Percentiles rank a stretch among this genome's conserved stretches.
Conservation (phyloP, 2,329 filamentous ascomycete species). For the Curvularia sp. region DNA sequence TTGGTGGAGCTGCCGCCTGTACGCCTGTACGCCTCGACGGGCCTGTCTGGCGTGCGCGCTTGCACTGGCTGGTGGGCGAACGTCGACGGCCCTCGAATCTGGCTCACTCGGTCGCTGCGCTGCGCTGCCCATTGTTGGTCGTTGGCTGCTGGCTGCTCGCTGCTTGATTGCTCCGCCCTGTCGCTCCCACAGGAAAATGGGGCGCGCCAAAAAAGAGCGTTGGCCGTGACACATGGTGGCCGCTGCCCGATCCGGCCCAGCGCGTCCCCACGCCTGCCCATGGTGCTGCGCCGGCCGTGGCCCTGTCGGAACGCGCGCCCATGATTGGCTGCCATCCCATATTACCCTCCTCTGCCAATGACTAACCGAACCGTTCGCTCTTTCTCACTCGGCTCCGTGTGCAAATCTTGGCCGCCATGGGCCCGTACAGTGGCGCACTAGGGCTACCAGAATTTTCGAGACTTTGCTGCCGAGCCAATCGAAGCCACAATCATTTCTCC, state of each 20-base stretch:
- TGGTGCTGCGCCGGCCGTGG: too few relatives aligned
- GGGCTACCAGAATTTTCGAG: slow-evolving; percentile 41
- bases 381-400: not conserved
- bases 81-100: too few relatives aligned
- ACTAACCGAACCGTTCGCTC: slow-evolving; percentile 36
- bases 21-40: not conserved
- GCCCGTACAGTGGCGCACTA: slow-evolving; percentile 40
- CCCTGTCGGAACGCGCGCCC: too few relatives aligned
- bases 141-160: not conserved
- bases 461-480: slow-evolving; percentile 43
- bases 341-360: slow-evolving; percentile 37
- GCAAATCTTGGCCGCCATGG: slow-evolving; percentile 13
- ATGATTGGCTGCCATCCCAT: slow-evolving; percentile 38
- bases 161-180: not conserved
- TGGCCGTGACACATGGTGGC: slow-evolving; percentile 44
- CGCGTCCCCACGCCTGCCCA: slow-evolving; percentile 13
- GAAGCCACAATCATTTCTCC: slow-evolving; percentile 41
- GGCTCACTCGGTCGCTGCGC: slow-evolving; percentile 23
- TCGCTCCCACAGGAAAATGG: slow-evolving; percentile 19
- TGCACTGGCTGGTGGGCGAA: slow-evolving; percentile 17
- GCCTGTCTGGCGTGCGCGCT: slow-evolving; percentile 17
- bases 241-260: slow-evolving; percentile 31
- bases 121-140: slow-evolving; percentile 18
- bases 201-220: slow-evolving; percentile 37
- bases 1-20: slow-evolving; percentile 32